Conservation (phyloP, 2,329 filamentous ascomycete genomes). For the Penicillium glabrum region DNA sequence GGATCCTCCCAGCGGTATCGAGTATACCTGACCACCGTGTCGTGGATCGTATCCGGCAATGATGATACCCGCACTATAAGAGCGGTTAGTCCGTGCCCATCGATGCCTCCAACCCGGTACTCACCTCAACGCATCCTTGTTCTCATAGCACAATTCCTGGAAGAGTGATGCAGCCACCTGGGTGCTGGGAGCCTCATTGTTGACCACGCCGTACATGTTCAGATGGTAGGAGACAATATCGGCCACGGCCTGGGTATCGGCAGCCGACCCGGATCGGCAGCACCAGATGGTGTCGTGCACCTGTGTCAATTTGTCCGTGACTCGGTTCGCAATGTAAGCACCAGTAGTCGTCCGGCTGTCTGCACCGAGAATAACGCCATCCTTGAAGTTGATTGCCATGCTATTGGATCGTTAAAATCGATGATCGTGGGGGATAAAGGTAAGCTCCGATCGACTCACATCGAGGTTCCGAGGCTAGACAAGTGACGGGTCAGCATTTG, state of each 20-base stretch:
- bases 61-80: conserved; percentile 84
- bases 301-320: conserved; percentile 98
- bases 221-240: conserved; percentile 98
- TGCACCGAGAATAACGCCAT: conserved; percentile 93
- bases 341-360: conserved; percentile 97
- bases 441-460: conserved; percentile 59
- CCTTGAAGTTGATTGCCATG: conserved; percentile 99
- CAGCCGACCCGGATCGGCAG: conserved; percentile 94
- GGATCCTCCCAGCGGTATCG: conserved; percentile 92
- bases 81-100: neutral
- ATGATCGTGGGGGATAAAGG: conserved; percentile 12
- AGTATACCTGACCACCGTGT: conserved; percentile 96
- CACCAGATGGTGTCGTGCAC: conserved; percentile 99
- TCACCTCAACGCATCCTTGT: conserved; percentile 90
- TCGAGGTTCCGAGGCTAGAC: conserved; percentile 87
- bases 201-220: conserved; percentile 85
- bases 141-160: conserved; percentile 96
- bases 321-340: conserved; percentile 97
- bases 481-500: conserved; percentile 30
- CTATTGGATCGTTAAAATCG: conserved; percentile 49
- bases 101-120: conserved; percentile 29
- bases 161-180: conserved; percentile 95
- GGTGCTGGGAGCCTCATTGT: conserved; percentile 87
- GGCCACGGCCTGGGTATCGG: conserved; percentile 95
- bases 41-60: conserved; percentile 97